Evolutionary conservation across 2,329 filamentous ascomycete species (phyloP).

Genomic region (Aspergillus tanneri): DNA sequence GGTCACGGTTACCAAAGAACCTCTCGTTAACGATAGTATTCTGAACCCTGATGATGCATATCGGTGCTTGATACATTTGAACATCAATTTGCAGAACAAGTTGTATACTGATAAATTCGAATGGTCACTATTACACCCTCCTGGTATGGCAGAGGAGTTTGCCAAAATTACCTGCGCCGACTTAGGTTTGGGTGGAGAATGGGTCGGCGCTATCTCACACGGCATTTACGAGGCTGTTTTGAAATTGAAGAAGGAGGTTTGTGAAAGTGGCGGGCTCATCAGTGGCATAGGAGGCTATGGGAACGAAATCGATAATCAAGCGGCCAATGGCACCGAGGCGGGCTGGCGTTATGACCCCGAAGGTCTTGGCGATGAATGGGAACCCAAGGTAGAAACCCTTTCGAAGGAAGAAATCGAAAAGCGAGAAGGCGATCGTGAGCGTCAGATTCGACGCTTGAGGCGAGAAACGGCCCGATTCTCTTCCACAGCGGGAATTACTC

Average conservation of each 20-base stretch:
- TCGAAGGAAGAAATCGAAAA: slow-evolving; percentile 98
- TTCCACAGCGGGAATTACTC: slow-evolving; percentile 76
- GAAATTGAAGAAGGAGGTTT: slow-evolving; percentile 91
- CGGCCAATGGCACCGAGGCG: slow-evolving; percentile 75
- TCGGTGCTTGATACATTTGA: slow-evolving; percentile 85
- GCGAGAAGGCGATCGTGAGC: slow-evolving; percentile 87
- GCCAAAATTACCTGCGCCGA: slow-evolving; percentile 91
- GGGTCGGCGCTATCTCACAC: slow-evolving; percentile 90
- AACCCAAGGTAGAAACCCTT: slow-evolving; percentile 75
- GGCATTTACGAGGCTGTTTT: slow-evolving; percentile 95
- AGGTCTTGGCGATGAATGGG: slow-evolving; percentile 79
- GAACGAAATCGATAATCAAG: slow-evolving; percentile 81
- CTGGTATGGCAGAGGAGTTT: slow-evolving; percentile 88
- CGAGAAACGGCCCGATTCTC: slow-evolving; percentile 92
- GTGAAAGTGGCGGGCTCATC: slow-evolving; percentile 86
- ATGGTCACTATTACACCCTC: slow-evolving; percentile 90
- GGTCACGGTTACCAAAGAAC: slow-evolving; percentile 35
- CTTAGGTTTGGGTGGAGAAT: slow-evolving; percentile 83
- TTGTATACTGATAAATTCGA: slow-evolving; percentile 97
- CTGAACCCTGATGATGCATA: slow-evolving; percentile 92
- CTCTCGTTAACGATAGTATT: slow-evolving; percentile 63
- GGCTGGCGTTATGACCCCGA: slow-evolving; percentile 97
- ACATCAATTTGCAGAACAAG: slow-evolving; percentile 85
- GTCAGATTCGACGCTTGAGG: slow-evolving; percentile 80
- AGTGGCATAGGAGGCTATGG: slow-evolving; percentile 66